These are phyloP conservation scores for Lepidium sativum DNA, from an alignment of 345 rosid genomes.

Conservation along the genomic window DNA sequence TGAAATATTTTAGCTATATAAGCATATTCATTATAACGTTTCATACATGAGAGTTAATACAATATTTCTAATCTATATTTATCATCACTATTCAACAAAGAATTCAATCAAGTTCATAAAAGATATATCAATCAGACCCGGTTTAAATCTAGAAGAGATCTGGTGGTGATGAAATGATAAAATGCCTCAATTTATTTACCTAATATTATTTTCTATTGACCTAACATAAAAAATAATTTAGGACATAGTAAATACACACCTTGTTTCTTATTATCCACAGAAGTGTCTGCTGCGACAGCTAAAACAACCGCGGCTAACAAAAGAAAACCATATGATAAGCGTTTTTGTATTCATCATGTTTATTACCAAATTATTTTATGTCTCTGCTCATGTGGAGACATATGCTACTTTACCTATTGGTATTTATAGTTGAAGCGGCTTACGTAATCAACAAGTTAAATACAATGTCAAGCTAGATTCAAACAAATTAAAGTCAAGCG, in stretches of 20 bases:
- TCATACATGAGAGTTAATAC: too few species aligned
- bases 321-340: conserved; percentile 19
- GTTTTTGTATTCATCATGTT: conserved; percentile 15
- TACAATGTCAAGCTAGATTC: background rate
- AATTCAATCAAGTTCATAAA: too few species aligned
- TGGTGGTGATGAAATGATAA: too few species aligned
- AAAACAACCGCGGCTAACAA: conserved; percentile 14
- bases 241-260: background rate
- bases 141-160: too few species aligned
- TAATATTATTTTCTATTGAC: too few species aligned
- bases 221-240: background rate
- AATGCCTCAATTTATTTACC: too few species aligned
- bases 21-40: too few species aligned
- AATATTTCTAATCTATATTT: too few species aligned
- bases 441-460: background rate
- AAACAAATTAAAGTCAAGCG: background rate
- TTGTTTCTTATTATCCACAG: conserved; percentile 18
- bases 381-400: too few species aligned
- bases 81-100: too few species aligned
- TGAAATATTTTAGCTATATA: too few species aligned
- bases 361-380: background rate
- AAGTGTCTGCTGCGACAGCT: conserved; percentile 8
- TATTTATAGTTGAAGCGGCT: conserved; percentile 3
- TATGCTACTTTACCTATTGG: background rate
- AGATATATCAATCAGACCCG: too few species aligned